Percentiles rank a stretch among this genome's conserved stretches.
Conservation (phyloP, 2,329 filamentous ascomycete genomes). For the Colletotrichum tofieldiae region DNA sequence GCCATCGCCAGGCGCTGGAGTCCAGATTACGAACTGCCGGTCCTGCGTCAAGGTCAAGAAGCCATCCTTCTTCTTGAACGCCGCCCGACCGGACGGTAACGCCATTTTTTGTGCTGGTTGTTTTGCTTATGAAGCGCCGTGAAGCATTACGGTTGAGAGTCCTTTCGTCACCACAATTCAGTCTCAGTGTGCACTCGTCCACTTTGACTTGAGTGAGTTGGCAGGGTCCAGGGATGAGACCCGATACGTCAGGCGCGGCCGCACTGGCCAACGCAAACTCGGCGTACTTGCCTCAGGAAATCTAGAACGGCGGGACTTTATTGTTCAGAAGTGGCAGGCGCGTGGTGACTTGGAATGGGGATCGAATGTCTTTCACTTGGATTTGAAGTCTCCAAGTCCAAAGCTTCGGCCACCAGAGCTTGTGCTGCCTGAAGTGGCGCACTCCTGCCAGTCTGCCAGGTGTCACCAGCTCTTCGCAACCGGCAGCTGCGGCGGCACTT, state of each 20-base stretch:
- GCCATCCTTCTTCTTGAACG: constrained; percentile 98
- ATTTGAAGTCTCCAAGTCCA: constrained; percentile 26
- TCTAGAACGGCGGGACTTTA: neutral
- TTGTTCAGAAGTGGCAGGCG: neutral
- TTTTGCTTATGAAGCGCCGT: constrained; percentile 9
- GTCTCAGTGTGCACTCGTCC: constrained; percentile 8
- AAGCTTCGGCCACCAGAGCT: constrained; percentile 27
- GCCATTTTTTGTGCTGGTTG: constrained; percentile 62
- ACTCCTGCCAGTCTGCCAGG: neutral
- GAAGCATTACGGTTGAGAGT: constrained; percentile 3
- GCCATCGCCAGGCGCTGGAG: constrained; percentile 75
- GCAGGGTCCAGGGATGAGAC: constrained; percentile 26
- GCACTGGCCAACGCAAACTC: constrained; percentile 29
- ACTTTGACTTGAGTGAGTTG: constrained; percentile 3
- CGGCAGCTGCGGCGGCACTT: neutral
- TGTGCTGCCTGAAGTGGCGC: constrained; percentile 36
- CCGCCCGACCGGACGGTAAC: constrained; percentile 75
- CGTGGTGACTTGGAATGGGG: constrained; percentile 8
- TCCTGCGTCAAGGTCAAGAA: constrained; percentile 82
- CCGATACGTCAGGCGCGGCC: constrained; percentile 31
- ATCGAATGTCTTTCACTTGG: constrained; percentile 20
- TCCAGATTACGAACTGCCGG: constrained; percentile 85
- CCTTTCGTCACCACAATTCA: constrained; percentile 24
- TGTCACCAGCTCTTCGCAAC: neutral
- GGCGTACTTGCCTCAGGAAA: constrained; percentile 3